Base-by-base conservation (phyloP, 139 green algal species). In the Haematococcus lacustris region DNA sequence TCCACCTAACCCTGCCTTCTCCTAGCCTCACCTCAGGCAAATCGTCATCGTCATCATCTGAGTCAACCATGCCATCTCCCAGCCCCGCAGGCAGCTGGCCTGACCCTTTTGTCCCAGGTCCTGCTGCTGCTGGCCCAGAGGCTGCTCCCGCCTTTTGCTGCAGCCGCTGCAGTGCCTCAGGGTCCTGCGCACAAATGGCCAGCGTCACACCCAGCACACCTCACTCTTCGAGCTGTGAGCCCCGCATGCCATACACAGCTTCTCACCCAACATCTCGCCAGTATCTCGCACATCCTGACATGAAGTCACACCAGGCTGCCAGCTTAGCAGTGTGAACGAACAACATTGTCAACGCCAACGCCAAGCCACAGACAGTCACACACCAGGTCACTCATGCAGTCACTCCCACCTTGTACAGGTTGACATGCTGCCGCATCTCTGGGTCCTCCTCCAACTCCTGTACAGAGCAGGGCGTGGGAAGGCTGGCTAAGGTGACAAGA, bases 331-430 rank as follows among this genome's bases (percentile, higher is more conserved):
- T n/a, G n/a, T n/a, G n/a, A n/a, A n/a, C n/a, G n/a, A 57, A 57
- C 47, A 57, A 57, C 21, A 57, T 21, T 21, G 21, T n/a, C 13
- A 13, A 57, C 47, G 13, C 13, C 21, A 13, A 57, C 13, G 13
- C 13, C 47, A 57, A 57, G 13, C 47, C 47, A 57, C 13, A 57
- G 13, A 57, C 21, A 13, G 47, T 57, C 21, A 13, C 47, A 57
- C 13, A 57, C 47, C 91, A 1, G 83, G 70, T 66, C 95, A 91
- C 83, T 93, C 89, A 76, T 94, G 87, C 43, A 96, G 82, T 69
- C 95, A 89, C 83, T 90, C 79, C 76, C 28, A 51, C 73, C 64
- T 80, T 80, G 75, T 80, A 87, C 51, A 88, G 43, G 59, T 83
- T 84, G 51, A 84, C 71, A 32, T 75, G 73, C 3, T 43, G 35